Percentiles rank a stretch among this genome's conserved stretches.
phyloP scores from a whole-genome alignment of 2,329 filamentous ascomycete genomes.

The Amesomyces nigricolor region DNA sequence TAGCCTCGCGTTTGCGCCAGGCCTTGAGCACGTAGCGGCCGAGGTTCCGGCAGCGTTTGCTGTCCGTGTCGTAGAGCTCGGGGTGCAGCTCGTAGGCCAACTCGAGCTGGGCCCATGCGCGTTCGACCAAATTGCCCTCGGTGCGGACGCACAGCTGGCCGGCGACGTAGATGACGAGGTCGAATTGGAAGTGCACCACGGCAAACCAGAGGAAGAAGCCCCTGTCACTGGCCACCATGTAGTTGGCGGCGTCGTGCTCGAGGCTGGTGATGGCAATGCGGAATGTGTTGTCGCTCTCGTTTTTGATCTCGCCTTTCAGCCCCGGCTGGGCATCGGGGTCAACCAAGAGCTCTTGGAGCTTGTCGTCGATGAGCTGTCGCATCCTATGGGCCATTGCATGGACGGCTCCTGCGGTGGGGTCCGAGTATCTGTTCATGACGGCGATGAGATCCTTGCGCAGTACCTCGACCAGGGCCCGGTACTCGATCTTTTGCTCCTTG shows the following conservation, averaged over 20 bases:
- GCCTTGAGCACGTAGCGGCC: slow-evolving; percentile 46
- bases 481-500: slow-evolving; percentile 37
- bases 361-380: slow-evolving; percentile 44
- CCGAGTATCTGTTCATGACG: slow-evolving; percentile 46
- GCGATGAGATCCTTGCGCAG: slow-evolving; percentile 40
- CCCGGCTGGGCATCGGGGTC: slow-evolving; percentile 44
- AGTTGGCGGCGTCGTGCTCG: slow-evolving; percentile 43
- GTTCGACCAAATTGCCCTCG: slow-evolving; percentile 46
- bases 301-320: slow-evolving; percentile 45
- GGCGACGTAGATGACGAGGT: slow-evolving; percentile 50
- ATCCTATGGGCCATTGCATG: slow-evolving; percentile 47
- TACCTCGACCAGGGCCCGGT: slow-evolving; percentile 37
- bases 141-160: slow-evolving; percentile 48
- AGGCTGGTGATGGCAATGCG: slow-evolving; percentile 46
- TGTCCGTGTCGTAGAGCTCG: slow-evolving; percentile 45
- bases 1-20: slow-evolving; percentile 46
- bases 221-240: slow-evolving; percentile 37
- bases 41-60: slow-evolving; percentile 40
- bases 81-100: slow-evolving; percentile 44
- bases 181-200: slow-evolving; percentile 50
- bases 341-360: slow-evolving; percentile 43
- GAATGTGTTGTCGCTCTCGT: slow-evolving; percentile 50
- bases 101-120: slow-evolving; percentile 46
- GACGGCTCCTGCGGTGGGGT: slow-evolving; percentile 46
- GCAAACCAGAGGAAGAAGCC: slow-evolving; percentile 51